A percentile compares a stretch with the other conserved stretches of the same genome.
Evolutionary conservation across 139 green algal genomes (phyloP).

Genomic region (Asterochloris sp.): DNA sequence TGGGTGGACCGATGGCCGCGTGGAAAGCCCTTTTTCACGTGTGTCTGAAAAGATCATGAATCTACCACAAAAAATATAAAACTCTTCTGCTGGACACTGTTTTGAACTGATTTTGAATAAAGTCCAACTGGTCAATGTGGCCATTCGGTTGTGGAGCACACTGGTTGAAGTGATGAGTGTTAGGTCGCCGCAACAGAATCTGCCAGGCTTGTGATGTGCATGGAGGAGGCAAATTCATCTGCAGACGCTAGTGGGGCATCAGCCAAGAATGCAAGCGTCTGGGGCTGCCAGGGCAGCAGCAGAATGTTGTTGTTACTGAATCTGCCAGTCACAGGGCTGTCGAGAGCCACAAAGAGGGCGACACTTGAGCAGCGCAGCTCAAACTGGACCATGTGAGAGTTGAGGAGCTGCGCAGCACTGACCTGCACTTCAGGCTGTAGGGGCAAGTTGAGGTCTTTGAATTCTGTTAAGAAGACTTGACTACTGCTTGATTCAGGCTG

Average conservation of each 20-base stretch:
- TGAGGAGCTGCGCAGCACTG: not conserved
- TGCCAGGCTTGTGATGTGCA: no score
- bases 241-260: not conserved
- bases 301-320: slow-evolving; percentile 41
- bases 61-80: no score
- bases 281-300: slow-evolving; percentile 42
- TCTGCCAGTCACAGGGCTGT: slow-evolving; percentile 22
- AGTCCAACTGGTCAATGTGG: no score
- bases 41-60: no score
- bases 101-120: no score
- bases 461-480: slow-evolving; percentile 14
- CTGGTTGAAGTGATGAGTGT: no score
- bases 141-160: no score
- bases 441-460: slow-evolving; percentile 19
- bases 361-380: not conserved
- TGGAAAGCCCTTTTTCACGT: no score
- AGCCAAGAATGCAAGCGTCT: slow-evolving; percentile 24
- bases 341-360: slow-evolving; percentile 17
- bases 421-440: not conserved
- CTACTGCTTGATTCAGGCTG: not conserved
- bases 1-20: no score
- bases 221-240: not conserved
- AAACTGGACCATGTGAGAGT: not conserved
- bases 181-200: no score
- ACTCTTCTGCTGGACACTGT: no score